Conservation (phyloP, 345 rosid genomes). For the Litchi chinensis region DNA sequence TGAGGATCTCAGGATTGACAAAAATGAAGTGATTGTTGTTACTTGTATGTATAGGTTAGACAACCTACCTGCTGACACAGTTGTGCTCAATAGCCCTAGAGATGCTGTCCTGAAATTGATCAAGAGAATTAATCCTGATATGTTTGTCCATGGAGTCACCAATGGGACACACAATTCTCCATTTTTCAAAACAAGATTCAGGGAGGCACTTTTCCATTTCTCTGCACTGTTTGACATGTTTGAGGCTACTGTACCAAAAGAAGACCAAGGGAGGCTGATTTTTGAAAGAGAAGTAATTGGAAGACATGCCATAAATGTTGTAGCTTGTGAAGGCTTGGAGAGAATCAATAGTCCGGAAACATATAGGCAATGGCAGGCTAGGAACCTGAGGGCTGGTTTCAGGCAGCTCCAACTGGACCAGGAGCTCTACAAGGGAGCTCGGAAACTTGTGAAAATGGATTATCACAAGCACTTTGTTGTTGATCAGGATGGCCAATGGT, state of each 20-base stretch:
- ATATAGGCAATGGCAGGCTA: slow-evolving; percentile 55
- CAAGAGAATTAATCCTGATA: slow-evolving; percentile 42
- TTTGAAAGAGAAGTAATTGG: slow-evolving; percentile 47
- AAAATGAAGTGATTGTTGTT: slow-evolving; percentile 47
- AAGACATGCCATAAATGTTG: slow-evolving; percentile 50
- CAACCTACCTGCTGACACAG: slow-evolving; percentile 55
- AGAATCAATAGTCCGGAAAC: slow-evolving; percentile 69
- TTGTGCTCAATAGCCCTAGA: slow-evolving; percentile 46
- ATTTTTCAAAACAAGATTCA: slow-evolving; percentile 53
- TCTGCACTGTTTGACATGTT: slow-evolving; percentile 57
- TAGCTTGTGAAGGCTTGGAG: slow-evolving; percentile 62
- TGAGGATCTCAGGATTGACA: slow-evolving; percentile 47
- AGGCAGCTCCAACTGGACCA: slow-evolving; percentile 40
- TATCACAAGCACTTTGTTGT: slow-evolving; percentile 52
- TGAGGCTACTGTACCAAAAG: slow-evolving; percentile 48
- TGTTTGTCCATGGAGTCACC: slow-evolving; percentile 43
- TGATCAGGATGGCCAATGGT: slow-evolving; percentile 48
- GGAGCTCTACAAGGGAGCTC: slow-evolving; percentile 29
- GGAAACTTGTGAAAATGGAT: slow-evolving; percentile 16
- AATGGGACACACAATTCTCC: slow-evolving; percentile 56
- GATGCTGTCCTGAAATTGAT: slow-evolving; percentile 49
- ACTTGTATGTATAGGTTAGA: slow-evolving; percentile 38
- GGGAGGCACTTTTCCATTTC: slow-evolving; percentile 61
- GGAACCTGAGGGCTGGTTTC: slow-evolving; percentile 51
- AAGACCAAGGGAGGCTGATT: slow-evolving; percentile 46